Conservation (phyloP, 1,284 basidiomycete genomes). For the Coniferiporia weirii region DNA sequence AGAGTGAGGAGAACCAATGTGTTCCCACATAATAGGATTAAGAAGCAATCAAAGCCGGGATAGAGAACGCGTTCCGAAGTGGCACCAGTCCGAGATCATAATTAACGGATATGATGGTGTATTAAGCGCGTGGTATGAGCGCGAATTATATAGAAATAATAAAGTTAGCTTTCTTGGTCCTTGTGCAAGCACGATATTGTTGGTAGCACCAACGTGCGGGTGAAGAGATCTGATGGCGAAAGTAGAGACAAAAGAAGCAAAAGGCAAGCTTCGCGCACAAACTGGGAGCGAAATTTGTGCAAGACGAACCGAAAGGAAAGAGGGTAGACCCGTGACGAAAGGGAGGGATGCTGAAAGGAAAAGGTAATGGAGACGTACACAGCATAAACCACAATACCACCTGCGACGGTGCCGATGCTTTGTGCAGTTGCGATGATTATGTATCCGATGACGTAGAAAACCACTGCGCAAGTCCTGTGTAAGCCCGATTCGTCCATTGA, state of each 20-base stretch:
- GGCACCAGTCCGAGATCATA: too few relatives aligned
- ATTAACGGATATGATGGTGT: too few relatives aligned
- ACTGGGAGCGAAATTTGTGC: too few relatives aligned
- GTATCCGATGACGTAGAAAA: conserved; percentile 49
- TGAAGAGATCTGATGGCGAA: too few relatives aligned
- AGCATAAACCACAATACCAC: conserved; percentile 54
- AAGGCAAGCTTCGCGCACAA: too few relatives aligned
- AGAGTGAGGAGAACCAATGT: not conserved
- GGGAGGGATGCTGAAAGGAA: not conserved
- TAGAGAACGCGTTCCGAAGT: too few relatives aligned
- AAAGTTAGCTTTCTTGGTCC: too few relatives aligned
- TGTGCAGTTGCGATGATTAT: conserved; percentile 39
- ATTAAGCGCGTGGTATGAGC: too few relatives aligned
- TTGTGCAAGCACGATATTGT: too few relatives aligned
- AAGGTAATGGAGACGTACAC: conserved; percentile 33
- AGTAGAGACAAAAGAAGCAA: too few relatives aligned
- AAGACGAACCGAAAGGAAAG: not conserved
- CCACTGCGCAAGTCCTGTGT: conserved; percentile 30
- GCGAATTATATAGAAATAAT: too few relatives aligned
- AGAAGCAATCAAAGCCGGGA: not conserved
- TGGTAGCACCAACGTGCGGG: too few relatives aligned
- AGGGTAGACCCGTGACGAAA: not conserved
- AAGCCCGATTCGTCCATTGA: not conserved
- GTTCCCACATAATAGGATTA: not conserved
- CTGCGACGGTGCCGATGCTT: conserved; percentile 36